These are phyloP conservation scores for Raphidocelis subcapitata DNA, from an alignment of 139 green algal species.

Conservation along the genomic window DNA sequence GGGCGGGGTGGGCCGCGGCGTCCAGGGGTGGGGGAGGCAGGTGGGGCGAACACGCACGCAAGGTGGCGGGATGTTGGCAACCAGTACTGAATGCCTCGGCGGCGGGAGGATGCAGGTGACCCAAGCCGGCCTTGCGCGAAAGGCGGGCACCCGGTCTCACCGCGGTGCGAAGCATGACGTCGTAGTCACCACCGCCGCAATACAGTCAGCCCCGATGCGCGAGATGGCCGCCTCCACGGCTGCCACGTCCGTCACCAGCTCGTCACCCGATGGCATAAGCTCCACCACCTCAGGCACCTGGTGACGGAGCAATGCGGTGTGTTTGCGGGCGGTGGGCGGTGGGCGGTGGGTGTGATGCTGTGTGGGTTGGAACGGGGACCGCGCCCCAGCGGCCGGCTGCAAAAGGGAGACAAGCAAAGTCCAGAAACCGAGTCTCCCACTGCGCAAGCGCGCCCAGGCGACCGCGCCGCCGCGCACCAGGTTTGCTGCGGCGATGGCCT, in stretches of 20 bases:
- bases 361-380: background rate
- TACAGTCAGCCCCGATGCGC: constrained; percentile 32
- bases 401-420: background rate
- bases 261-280: constrained; percentile 50
- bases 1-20: too few species aligned
- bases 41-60: too few species aligned
- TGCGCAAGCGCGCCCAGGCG: background rate
- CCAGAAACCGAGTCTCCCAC: background rate
- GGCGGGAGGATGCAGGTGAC: too few species aligned
- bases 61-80: too few species aligned
- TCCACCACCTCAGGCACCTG: constrained; percentile 64
- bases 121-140: too few species aligned
- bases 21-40: too few species aligned
- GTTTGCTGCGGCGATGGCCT: constrained; percentile 77
- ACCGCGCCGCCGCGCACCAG: constrained; percentile 12
- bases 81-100: too few species aligned
- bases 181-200: constrained; percentile 83
- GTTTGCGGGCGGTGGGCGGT: background rate
- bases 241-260: constrained; percentile 85
- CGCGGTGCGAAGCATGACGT: constrained; percentile 95
- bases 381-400: background rate
- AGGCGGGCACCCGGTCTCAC: too few species aligned
- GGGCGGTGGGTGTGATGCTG: background rate
- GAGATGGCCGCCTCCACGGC: constrained; percentile 20
- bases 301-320: too few species aligned